phyloP scores from a whole-genome alignment of 2,329 filamentous ascomycete genomes.

The Fusarium poae region DNA sequence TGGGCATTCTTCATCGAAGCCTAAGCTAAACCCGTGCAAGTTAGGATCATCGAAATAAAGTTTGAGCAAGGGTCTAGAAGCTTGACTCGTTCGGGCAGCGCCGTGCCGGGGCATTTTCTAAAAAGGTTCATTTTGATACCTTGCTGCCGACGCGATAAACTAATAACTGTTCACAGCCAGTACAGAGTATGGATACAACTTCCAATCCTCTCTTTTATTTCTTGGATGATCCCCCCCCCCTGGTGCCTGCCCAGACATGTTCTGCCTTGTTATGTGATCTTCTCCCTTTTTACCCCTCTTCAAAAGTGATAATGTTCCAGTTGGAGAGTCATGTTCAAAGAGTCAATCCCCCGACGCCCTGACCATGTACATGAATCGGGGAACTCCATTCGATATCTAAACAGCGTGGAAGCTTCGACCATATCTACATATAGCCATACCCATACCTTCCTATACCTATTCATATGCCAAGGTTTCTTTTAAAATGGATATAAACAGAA shows the following conservation, averaged over 20 bases:
- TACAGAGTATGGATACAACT: too few relatives aligned
- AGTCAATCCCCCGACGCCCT: slow-evolving; percentile 6
- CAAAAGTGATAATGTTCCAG: neutral
- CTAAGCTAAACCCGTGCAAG: slow-evolving; percentile 16
- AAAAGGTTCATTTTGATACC: slow-evolving; percentile 14
- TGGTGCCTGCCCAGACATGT: neutral
- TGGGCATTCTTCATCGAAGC: slow-evolving; percentile 31
- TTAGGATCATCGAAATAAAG: slow-evolving; percentile 36
- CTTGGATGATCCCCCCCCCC: neutral
- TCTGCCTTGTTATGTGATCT: slow-evolving; percentile 2
- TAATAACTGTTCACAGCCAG: neutral
- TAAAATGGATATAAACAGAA: slow-evolving; percentile 32
- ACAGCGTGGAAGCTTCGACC: slow-evolving; percentile 16
- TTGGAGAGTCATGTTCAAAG: neutral
- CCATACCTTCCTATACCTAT: slow-evolving; percentile 1
- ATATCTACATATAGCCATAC: too few relatives aligned
- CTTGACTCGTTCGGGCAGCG: slow-evolving; percentile 40
- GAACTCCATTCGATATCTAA: neutral
- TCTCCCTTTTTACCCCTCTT: neutral
- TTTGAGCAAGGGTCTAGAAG: slow-evolving; percentile 32
- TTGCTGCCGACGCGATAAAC: neutral
- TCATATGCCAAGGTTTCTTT: slow-evolving; percentile 5
- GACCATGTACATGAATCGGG: slow-evolving; percentile 10
- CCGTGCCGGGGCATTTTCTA: slow-evolving; percentile 39
- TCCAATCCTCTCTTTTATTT: neutral